These are phyloP conservation scores for Pythium biforme DNA, from an alignment of 352 stramenopile genomes.

Conservation along the genomic window DNA sequence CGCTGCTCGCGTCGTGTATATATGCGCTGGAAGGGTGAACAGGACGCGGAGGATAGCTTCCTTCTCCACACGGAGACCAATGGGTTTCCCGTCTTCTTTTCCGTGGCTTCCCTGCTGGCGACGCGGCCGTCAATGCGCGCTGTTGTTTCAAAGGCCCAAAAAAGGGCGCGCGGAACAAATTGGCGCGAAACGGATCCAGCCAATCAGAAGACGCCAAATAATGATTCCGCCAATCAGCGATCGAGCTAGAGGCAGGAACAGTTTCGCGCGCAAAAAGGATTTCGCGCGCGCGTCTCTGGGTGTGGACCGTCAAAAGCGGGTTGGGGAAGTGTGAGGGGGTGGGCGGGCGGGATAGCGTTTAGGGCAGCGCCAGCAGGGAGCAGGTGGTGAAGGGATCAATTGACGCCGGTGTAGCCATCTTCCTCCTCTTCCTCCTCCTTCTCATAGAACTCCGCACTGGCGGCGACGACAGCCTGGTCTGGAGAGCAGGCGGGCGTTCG, in stretches of 20 bases:
- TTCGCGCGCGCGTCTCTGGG: background rate
- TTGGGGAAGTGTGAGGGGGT: background rate
- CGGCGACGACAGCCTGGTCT: too few relatives aligned
- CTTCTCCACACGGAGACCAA: too few relatives aligned
- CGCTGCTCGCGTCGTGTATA: too few relatives aligned
- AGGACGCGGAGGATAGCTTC: background rate
- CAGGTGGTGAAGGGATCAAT: too few relatives aligned
- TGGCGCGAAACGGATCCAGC: constrained; percentile 24
- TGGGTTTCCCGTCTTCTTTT: too few relatives aligned
- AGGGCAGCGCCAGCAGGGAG: too few relatives aligned
- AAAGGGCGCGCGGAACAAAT: constrained; percentile 25
- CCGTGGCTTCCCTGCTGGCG: too few relatives aligned
- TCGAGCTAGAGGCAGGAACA: background rate
- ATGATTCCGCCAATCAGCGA: constrained; percentile 28
- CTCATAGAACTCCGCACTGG: too few relatives aligned
- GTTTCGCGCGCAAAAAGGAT: constrained; percentile 4
- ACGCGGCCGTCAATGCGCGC: background rate
- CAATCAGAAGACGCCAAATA: constrained; percentile 14
- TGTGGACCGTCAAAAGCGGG: background rate
- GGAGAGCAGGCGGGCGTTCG: too few relatives aligned
- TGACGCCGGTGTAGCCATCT: too few relatives aligned
- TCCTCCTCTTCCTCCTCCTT: too few relatives aligned
- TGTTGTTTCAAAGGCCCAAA: constrained; percentile 21
- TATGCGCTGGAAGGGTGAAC: background rate
- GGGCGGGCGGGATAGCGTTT: too few relatives aligned